Evolutionary conservation across 345 rosid genomes (phyloP).

Genomic region (Arabidopsis thaliana): DNA sequence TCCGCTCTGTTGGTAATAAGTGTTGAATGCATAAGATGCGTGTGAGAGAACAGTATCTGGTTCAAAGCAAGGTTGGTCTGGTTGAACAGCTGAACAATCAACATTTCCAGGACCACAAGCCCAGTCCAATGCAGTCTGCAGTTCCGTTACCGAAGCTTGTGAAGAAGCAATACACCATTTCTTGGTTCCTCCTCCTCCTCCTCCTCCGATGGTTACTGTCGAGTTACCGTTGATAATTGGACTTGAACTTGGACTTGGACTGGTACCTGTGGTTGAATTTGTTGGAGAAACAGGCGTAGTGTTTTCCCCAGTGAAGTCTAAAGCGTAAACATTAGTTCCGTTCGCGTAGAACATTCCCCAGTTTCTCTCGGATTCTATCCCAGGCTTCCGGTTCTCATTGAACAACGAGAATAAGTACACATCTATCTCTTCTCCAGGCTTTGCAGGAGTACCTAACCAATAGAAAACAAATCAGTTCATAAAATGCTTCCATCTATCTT

Average conservation of each 20-base stretch:
- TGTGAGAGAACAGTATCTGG: slow-evolving; percentile 87
- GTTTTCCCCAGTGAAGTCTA: slow-evolving; percentile 80
- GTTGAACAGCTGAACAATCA: slow-evolving; percentile 92
- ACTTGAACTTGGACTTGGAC: slow-evolving; percentile 52
- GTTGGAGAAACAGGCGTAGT: slow-evolving; percentile 50
- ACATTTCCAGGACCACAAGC: slow-evolving; percentile 93
- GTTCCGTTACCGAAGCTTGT: slow-evolving; percentile 64
- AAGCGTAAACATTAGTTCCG: slow-evolving; percentile 70
- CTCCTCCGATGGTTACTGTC: slow-evolving; percentile 33
- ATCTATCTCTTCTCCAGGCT: slow-evolving; percentile 77
- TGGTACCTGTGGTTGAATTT: slow-evolving; percentile 52
- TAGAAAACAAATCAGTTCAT: neutral
- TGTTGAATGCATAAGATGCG: slow-evolving; percentile 87
- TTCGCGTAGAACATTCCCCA: slow-evolving; percentile 91
- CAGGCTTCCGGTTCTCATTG: slow-evolving; percentile 88
- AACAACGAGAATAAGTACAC: slow-evolving; percentile 88
- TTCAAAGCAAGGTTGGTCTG: slow-evolving; percentile 90
- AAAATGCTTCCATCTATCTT: neutral
- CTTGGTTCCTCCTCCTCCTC: slow-evolving; percentile 32
- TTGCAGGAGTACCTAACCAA: slow-evolving; percentile 70
- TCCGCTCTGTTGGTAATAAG: slow-evolving; percentile 88
- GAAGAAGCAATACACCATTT: slow-evolving; percentile 89
- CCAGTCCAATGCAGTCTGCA: slow-evolving; percentile 87
- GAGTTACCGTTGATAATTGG: slow-evolving; percentile 33
- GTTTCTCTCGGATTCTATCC: slow-evolving; percentile 85